Evolutionary conservation across 2,329 filamentous ascomycete species (phyloP).

Genomic region (Penicillium sp.): DNA sequence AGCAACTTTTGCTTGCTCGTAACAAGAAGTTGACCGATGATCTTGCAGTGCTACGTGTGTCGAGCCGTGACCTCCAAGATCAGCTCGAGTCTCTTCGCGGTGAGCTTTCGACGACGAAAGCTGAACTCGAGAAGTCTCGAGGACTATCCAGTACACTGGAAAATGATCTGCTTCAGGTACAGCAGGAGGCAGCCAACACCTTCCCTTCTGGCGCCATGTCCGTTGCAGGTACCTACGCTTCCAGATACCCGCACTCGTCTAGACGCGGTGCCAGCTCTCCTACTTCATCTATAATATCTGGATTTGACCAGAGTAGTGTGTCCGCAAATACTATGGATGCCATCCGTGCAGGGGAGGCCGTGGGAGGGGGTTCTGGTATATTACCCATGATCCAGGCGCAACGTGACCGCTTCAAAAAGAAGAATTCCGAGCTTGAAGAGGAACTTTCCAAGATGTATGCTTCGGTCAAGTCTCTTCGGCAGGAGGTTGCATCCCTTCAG

Average conservation of each 20-base stretch:
- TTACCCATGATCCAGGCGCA: conserved; percentile 98
- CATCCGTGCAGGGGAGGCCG: conserved; percentile 67
- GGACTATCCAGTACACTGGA: conserved; percentile 87
- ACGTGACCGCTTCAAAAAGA: conserved; percentile 96
- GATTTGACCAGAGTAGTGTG: conserved; percentile 74
- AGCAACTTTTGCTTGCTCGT: conserved; percentile 85
- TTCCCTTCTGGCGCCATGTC: conserved; percentile 87
- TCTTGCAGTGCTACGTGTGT: conserved; percentile 87
- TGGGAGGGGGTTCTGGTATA: conserved; percentile 81
- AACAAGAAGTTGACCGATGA: conserved; percentile 98
- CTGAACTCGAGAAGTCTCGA: conserved; percentile 82
- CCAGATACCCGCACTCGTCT: conserved; percentile 74
- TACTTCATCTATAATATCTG: conserved; percentile 96
- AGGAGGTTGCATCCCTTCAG: conserved; percentile 89
- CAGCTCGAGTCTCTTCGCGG: conserved; percentile 80
- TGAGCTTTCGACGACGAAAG: conserved; percentile 79
- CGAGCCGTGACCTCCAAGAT: conserved; percentile 86
- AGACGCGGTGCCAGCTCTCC: conserved; percentile 77
- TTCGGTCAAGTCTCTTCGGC: conserved; percentile 80
- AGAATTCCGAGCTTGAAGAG: conserved; percentile 85
- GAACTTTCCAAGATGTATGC: conserved; percentile 85
- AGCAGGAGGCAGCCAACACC: conserved; percentile 79
- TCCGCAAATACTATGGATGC: conserved; percentile 59
- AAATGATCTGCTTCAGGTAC: conserved; percentile 84
- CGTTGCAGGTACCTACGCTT: conserved; percentile 87